A percentile compares a stretch with the other conserved stretches of the same genome.
Evolutionary conservation across 2,329 filamentous ascomycete species (phyloP).

Genomic region (Zymoseptoria passerinii): DNA sequence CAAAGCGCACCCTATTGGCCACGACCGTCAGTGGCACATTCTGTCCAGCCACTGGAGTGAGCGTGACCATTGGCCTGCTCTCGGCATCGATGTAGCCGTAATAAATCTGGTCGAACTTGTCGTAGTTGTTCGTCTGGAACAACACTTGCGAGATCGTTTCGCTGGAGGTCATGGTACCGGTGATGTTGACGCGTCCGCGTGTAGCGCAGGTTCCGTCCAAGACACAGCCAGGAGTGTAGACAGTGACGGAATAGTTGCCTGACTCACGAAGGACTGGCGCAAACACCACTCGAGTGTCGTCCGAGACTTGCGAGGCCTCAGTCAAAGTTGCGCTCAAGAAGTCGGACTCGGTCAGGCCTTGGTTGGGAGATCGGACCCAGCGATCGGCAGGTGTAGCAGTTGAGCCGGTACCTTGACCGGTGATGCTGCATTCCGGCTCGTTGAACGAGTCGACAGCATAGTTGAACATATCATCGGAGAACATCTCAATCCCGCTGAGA

Average conservation of each 20-base stretch:
- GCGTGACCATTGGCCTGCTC: constrained; percentile 66
- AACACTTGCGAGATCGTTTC: constrained; percentile 51
- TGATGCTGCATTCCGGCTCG: constrained; percentile 67
- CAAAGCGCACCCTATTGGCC: constrained; percentile 80
- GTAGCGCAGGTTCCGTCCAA: constrained; percentile 68
- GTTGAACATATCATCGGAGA: constrained; percentile 58
- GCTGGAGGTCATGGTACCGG: constrained; percentile 53
- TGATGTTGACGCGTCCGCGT: constrained; percentile 76
- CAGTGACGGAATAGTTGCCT: constrained; percentile 81
- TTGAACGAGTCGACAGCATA: constrained; percentile 87
- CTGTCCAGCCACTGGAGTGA: constrained; percentile 62
- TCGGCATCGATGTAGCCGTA: constrained; percentile 74
- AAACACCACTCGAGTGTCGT: constrained; percentile 64
- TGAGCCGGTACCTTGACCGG: constrained; percentile 58
- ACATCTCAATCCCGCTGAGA: constrained; percentile 76
- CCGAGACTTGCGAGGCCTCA: constrained; percentile 32
- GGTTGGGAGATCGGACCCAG: constrained; percentile 60
- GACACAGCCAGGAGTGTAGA: constrained; percentile 87
- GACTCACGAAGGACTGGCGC: constrained; percentile 76
- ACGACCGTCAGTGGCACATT: constrained; percentile 64
- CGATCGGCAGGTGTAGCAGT: constrained; percentile 48
- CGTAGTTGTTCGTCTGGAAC: constrained; percentile 88
- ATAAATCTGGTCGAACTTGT: constrained; percentile 94
- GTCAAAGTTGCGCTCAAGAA: constrained; percentile 67
- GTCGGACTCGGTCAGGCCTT: constrained; percentile 60